Evolutionary conservation across 306 rosid species (phyloP).

Genomic region (Quercus ilex): DNA sequence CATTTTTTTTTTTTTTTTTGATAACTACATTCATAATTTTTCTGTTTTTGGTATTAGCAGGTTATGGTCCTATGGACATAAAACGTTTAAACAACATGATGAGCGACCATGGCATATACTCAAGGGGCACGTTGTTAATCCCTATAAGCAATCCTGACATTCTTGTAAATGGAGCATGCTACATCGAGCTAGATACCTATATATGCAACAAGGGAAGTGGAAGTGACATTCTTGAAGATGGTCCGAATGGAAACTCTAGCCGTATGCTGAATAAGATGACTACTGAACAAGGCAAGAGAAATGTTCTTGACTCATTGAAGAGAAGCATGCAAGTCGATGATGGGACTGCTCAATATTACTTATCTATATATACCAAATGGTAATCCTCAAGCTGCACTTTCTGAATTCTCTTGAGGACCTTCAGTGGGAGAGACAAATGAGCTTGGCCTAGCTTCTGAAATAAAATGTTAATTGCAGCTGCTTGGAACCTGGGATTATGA

Average conservation of each 20-base stretch:
- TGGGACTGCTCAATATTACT: conserved; percentile 84
- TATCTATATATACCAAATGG: conserved; percentile 74
- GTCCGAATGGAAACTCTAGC: conserved; percentile 33
- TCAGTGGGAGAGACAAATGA: conserved; percentile 69
- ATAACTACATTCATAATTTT: neutral
- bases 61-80: conserved; percentile 79
- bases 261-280: conserved; percentile 26
- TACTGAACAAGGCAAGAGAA: conserved; percentile 61
- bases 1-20: no score
- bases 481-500: no score
- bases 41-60: conserved; percentile 35
- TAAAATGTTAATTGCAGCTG: neutral
- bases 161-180: conserved; percentile 62
- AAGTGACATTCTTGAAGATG: conserved; percentile 60
- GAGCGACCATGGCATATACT: conserved; percentile 94
- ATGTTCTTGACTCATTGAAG: conserved; percentile 63
- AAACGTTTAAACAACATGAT: conserved; percentile 91
- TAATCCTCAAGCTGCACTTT: conserved; percentile 80
- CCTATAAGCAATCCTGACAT: conserved; percentile 62
- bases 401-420: conserved; percentile 71
- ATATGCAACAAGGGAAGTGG: conserved; percentile 92
- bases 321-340: conserved; percentile 90
- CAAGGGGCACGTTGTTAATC: conserved; percentile 80
- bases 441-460: conserved; percentile 31
- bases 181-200: conserved; percentile 63